These are phyloP conservation scores for Peniophora sp. DNA, from an alignment of 1,284 basidiomycete species.

Conservation along the genomic window DNA sequence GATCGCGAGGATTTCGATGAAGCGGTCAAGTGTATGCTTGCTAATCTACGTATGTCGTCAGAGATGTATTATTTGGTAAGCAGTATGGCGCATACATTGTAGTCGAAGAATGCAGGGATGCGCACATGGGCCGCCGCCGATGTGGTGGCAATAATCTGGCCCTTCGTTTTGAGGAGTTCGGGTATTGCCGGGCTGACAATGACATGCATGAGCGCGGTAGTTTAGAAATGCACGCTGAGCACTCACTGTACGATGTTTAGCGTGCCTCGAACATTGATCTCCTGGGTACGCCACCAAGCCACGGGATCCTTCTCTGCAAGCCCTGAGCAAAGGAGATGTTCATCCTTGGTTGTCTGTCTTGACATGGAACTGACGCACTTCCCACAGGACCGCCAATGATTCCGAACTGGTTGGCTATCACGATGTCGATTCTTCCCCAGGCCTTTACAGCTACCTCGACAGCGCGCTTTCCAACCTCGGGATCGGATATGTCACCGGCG, in stretches of 20 bases:
- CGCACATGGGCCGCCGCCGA: not conserved
- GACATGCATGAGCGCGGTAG: not conserved
- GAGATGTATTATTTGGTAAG: not conserved
- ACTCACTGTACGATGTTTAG: not conserved
- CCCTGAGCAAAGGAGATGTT: not conserved
- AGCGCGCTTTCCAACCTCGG: not conserved
- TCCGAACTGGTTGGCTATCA: not conserved
- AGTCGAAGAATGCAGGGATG: not conserved
- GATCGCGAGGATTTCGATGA: not conserved
- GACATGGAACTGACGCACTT: not conserved
- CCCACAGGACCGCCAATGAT: too few species aligned
- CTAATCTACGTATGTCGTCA: not conserved
- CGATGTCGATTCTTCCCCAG: not conserved
- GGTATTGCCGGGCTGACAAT: not conserved
- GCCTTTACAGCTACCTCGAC: not conserved
- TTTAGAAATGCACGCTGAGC: not conserved
- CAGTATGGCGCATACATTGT: not conserved
- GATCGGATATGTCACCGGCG: not conserved
- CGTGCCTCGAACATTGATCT: not conserved
- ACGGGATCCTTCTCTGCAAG: not conserved
- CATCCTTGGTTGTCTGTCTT: not conserved
- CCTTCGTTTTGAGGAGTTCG: not conserved
- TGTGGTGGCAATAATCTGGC: not conserved
- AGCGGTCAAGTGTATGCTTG: not conserved
- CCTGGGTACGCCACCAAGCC: not conserved